Percentiles rank a stretch among this genome's conserved stretches.
phyloP scores from a whole-genome alignment of 2,329 filamentous ascomycete genomes.

The Biscogniauxia sp. region DNA sequence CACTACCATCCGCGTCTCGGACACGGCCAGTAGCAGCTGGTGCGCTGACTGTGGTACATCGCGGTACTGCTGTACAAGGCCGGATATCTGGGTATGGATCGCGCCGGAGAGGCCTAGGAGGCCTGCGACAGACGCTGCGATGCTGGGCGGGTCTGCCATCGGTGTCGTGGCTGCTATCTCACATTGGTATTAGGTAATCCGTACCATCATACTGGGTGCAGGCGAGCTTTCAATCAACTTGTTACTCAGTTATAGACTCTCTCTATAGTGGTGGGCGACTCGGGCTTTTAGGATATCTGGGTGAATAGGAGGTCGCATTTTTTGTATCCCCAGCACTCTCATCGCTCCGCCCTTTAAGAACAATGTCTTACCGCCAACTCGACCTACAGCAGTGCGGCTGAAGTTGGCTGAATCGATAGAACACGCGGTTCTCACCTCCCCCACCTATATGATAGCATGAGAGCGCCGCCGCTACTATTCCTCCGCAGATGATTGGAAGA shows the following conservation, averaged over 20 bases:
- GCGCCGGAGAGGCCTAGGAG: background rate
- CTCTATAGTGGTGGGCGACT: background rate
- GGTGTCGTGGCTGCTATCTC: too few species aligned
- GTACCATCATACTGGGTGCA: background rate
- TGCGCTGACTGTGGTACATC: background rate
- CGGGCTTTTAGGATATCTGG: background rate
- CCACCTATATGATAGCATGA: background rate
- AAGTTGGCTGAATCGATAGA: background rate
- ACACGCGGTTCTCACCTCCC: background rate
- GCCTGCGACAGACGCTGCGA: slow-evolving; percentile 1
- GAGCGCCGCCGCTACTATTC: background rate
- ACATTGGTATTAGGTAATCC: background rate
- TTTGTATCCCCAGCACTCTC: background rate
- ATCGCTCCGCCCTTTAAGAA: background rate
- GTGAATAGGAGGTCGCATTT: background rate
- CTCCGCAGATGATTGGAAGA: background rate
- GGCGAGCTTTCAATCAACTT: background rate
- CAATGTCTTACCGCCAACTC: background rate
- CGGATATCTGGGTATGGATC: background rate
- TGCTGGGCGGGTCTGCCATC: background rate
- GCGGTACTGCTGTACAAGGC: background rate
- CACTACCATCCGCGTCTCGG: slow-evolving; percentile 1
- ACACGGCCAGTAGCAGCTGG: background rate
- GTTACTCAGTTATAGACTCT: background rate
- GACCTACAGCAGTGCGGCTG: background rate